These are phyloP conservation scores for Lentinula sp. DNA, from an alignment of 768 basidiomycete genomes.

Conservation along the genomic window DNA sequence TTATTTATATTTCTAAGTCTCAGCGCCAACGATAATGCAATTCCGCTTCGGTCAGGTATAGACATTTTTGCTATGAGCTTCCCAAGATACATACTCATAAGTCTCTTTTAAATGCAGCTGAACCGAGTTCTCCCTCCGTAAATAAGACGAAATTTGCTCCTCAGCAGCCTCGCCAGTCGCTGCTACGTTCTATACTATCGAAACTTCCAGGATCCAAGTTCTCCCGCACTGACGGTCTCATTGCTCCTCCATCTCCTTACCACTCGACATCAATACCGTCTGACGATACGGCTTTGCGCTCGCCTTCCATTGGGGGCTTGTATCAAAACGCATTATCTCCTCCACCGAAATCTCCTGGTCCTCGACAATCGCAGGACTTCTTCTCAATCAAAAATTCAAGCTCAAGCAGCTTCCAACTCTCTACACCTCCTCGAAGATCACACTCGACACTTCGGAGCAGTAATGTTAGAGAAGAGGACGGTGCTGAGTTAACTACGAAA, in stretches of 20 bases:
- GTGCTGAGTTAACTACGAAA: constrained; percentile 10
- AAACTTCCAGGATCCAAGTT: constrained; percentile 35
- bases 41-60: constrained; percentile 64
- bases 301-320: not conserved
- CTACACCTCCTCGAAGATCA: constrained; percentile 32
- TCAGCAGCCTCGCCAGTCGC: constrained; percentile 39
- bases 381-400: constrained; percentile 17
- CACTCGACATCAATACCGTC: constrained; percentile 16
- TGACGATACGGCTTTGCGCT: not conserved
- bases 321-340: constrained; percentile 3
- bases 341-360: not conserved
- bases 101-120: constrained; percentile 15
- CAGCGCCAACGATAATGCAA: constrained; percentile 94
- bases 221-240: constrained; percentile 55
- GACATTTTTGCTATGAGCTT: constrained; percentile 2
- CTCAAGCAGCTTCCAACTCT: constrained; percentile 28
- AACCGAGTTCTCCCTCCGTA: constrained; percentile 35
- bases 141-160: constrained; percentile 16
- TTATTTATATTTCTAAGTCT: constrained; percentile 93
- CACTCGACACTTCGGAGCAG: constrained; percentile 20
- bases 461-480: not conserved
- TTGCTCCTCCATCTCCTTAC: constrained; percentile 52
- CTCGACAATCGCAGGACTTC: constrained; percentile 19
- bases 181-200: constrained; percentile 63
- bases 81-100: not conserved